phyloP scores from a whole-genome alignment of 805 yeast genomes.

The Barnettozyma siamensis region DNA sequence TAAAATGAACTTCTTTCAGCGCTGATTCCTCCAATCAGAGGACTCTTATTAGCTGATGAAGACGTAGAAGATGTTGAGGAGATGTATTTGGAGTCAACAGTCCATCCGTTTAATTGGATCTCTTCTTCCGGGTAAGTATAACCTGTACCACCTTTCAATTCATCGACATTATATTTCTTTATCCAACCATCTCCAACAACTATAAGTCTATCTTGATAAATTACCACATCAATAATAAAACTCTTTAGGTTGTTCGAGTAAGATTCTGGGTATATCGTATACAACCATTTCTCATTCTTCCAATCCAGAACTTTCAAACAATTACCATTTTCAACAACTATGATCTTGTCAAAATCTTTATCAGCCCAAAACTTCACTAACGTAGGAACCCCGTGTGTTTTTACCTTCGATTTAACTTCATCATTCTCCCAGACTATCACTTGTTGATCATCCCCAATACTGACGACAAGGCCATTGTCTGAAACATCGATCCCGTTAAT shows the following conservation, averaged over 20 bases:
- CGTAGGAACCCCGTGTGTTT: constrained; percentile 20
- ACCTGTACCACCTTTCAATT: constrained; percentile 30
- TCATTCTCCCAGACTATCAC: constrained; percentile 27
- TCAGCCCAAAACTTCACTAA: constrained; percentile 30
- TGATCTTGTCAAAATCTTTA: constrained; percentile 26
- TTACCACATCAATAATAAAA: constrained; percentile 18
- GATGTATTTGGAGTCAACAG: constrained; percentile 13
- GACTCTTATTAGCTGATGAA: constrained; percentile 2
- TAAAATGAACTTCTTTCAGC: constrained; percentile 21
- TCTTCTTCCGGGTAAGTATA: constrained; percentile 23
- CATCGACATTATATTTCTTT: constrained; percentile 24
- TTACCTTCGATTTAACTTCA: constrained; percentile 6
- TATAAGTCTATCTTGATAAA: constrained; percentile 21
- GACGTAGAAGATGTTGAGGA: constrained; percentile 8
- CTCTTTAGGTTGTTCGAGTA: constrained; percentile 12
- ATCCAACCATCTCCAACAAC: constrained; percentile 32
- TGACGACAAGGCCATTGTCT: constrained; percentile 25
- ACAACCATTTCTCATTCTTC: constrained; percentile 26
- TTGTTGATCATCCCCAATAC: constrained; percentile 28
- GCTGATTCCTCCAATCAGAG: constrained; percentile 20
- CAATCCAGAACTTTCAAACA: constrained; percentile 30
- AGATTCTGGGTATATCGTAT: constrained; percentile 28
- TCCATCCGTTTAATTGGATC: constrained; percentile 21
- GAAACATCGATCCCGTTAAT: constrained; percentile 29
- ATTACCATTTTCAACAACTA: constrained; percentile 30